Evolutionary conservation across 208 protist species (phyloP).

Genomic region (Trypanosoma caninum): DNA sequence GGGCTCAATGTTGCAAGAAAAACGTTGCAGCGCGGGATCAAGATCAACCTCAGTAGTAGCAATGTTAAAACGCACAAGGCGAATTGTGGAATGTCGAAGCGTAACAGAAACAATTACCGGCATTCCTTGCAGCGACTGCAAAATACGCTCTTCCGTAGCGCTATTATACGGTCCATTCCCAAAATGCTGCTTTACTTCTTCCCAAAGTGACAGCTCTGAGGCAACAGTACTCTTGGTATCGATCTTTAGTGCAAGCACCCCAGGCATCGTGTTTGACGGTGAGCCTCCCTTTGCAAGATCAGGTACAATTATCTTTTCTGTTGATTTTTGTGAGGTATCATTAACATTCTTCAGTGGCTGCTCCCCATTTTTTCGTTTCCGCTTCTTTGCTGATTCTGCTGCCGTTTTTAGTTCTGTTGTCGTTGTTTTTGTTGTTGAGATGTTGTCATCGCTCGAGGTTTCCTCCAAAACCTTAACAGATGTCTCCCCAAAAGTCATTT

Average conservation of each 20-base stretch:
- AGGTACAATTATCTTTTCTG: neutral
- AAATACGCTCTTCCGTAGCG: slow-evolving; percentile 58
- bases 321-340: neutral
- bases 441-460: neutral
- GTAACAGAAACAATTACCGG: slow-evolving; percentile 64
- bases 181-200: slow-evolving; percentile 82
- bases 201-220: slow-evolving; percentile 74
- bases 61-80: slow-evolving; percentile 59
- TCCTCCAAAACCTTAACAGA: neutral
- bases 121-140: slow-evolving; percentile 55
- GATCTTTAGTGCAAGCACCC: slow-evolving; percentile 65
- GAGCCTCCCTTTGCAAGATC: neutral
- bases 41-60: neutral
- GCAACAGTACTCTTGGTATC: slow-evolving; percentile 88
- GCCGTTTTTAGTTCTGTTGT: neutral
- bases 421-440: neutral
- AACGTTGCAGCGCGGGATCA: slow-evolving; percentile 35
- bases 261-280: slow-evolving; percentile 12
- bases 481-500: slow-evolving; percentile 35
- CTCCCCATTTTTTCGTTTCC: neutral
- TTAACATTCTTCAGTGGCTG: neutral
- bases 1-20: slow-evolving; percentile 48
- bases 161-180: slow-evolving; percentile 72
- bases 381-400: neutral
- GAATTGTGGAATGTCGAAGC: slow-evolving; percentile 70